Base-by-base conservation (phyloP, 768 basidiomycete species). In the Fomitopsis serialis region DNA sequence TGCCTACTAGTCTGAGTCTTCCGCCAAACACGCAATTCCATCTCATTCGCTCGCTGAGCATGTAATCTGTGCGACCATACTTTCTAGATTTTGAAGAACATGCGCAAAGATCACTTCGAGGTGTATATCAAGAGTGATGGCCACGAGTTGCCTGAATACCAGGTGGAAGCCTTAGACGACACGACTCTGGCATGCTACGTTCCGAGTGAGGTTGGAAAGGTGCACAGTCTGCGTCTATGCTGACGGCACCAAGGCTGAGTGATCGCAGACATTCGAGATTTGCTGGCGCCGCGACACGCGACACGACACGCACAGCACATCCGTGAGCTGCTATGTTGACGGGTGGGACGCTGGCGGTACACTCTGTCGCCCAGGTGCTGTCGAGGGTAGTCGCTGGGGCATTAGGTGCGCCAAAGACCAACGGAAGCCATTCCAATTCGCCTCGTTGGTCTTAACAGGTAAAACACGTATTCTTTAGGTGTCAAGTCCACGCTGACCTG, bases 61-160 rank as follows among this genome's bases (percentile, higher is more conserved):
- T 32, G 6, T 32, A 6, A 5, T 32, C 5, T 32, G 11, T 32
- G 11, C 29, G 29, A 6, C 29, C 29, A n/a, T n/a, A n/a, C 29
- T 32, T 11, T 32, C 6, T 5, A 11, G 29, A 6, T 11, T 5
- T 32, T 32, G 29, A 32, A 11, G 29, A 32, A n/a, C n/a, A n/a
- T 32, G 29, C 29, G 29, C 29, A 5, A 32, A 32, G 29, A 11
- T 6, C 5, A 6, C 6, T 32, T 32, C 29, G 54, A 52, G 3
- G 57, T 50, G 7, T 56, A 46, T 11, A 48, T 61, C 15, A 54
- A 53, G 11, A 57, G 54, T 24, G 58, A 59, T 19, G 58, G 61
- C 35, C 19, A 27, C 27, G 50, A 54, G 17, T 48, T 61, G 12
- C 45, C 52, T n/a, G 35, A 32, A 17, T 51, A 53, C 43, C 44